Percentiles rank a stretch among this genome's conserved stretches.
Evolutionary conservation across 2,329 filamentous ascomycete genomes (phyloP).

Genomic region (Beauveria australis): DNA sequence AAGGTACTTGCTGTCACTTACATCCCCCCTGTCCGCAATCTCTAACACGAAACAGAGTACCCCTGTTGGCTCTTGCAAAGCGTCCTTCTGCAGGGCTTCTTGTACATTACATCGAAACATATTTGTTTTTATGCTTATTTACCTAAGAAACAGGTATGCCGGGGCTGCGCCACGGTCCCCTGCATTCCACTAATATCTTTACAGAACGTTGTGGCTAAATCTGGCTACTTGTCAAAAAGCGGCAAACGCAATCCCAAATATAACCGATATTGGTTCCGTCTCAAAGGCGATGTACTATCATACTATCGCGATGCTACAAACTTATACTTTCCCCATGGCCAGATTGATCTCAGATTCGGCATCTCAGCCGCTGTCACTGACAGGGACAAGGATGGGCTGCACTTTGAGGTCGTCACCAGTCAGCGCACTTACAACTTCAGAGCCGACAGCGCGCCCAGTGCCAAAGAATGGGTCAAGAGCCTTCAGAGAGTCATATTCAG

Average conservation of each 20-base stretch:
- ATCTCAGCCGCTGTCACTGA: slow-evolving; percentile 76
- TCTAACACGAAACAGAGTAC: slow-evolving; percentile 53
- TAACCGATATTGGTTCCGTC: slow-evolving; percentile 83
- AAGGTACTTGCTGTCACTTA: slow-evolving; percentile 43
- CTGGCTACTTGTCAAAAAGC: slow-evolving; percentile 80
- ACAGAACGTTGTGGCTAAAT: slow-evolving; percentile 68
- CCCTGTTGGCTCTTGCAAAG: slow-evolving; percentile 90
- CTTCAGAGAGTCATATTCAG: slow-evolving; percentile 92
- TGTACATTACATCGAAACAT: slow-evolving; percentile 90
- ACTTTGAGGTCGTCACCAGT: slow-evolving; percentile 76
- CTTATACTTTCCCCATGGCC: slow-evolving; percentile 83
- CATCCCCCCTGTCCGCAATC: background rate
- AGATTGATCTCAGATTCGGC: slow-evolving; percentile 86
- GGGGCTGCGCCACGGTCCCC: background rate
- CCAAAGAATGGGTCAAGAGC: slow-evolving; percentile 93
- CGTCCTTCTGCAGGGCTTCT: slow-evolving; percentile 84
- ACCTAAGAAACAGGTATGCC: slow-evolving; percentile 75
- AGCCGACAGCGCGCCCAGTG: slow-evolving; percentile 79
- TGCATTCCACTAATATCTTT: background rate
- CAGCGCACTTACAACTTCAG: slow-evolving; percentile 79
- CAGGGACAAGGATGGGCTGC: slow-evolving; percentile 66
- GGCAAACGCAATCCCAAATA: slow-evolving; percentile 83
- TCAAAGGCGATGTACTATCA: slow-evolving; percentile 85
- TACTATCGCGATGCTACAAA: slow-evolving; percentile 82
- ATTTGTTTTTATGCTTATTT: slow-evolving; percentile 97